A percentile compares a stretch with the other conserved stretches of the same genome.
Conservation (phyloP, 179 eudicot species). For the Heliamphora pulchella region DNA sequence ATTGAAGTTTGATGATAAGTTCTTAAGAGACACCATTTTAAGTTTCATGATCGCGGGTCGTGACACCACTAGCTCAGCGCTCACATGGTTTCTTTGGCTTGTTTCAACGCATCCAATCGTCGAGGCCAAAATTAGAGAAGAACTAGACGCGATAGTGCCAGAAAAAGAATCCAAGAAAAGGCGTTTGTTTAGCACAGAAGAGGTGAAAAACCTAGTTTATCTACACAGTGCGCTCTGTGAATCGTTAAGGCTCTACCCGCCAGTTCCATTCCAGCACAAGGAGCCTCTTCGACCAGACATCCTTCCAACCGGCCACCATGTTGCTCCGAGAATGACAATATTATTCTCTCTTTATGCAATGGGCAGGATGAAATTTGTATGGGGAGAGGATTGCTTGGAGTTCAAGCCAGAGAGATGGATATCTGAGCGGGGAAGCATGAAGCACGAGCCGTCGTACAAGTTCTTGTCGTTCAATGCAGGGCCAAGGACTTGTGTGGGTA, state of each 20-base stretch:
- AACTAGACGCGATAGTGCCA: constrained; percentile 21
- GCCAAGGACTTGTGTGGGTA: too few relatives aligned
- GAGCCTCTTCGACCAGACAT: constrained; percentile 32
- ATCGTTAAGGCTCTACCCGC: constrained; percentile 43
- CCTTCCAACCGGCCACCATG: too few relatives aligned
- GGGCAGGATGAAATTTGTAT: too few relatives aligned
- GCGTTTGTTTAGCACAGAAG: constrained; percentile 31
- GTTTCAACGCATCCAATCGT: constrained; percentile 36
- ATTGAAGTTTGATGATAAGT: constrained; percentile 27
- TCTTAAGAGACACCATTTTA: constrained; percentile 37
- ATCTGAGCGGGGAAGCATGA: too few relatives aligned
- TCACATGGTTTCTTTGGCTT: constrained; percentile 28
- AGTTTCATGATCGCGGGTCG: constrained; percentile 53
- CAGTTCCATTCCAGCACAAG: constrained; percentile 49
- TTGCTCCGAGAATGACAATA: too few relatives aligned
- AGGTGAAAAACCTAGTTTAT: constrained; percentile 28
- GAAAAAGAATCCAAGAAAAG: constrained; percentile 16
- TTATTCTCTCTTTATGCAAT: too few relatives aligned
- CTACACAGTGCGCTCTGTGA: constrained; percentile 17
- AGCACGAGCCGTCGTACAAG: too few relatives aligned
- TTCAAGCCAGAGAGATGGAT: too few relatives aligned
- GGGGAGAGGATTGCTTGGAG: too few relatives aligned
- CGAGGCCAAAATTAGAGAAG: constrained; percentile 31
- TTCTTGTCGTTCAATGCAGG: too few relatives aligned
- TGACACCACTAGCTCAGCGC: constrained; percentile 40